Base-by-base conservation (phyloP, 768 basidiomycete species). In the Kwoniella dendrophila region DNA sequence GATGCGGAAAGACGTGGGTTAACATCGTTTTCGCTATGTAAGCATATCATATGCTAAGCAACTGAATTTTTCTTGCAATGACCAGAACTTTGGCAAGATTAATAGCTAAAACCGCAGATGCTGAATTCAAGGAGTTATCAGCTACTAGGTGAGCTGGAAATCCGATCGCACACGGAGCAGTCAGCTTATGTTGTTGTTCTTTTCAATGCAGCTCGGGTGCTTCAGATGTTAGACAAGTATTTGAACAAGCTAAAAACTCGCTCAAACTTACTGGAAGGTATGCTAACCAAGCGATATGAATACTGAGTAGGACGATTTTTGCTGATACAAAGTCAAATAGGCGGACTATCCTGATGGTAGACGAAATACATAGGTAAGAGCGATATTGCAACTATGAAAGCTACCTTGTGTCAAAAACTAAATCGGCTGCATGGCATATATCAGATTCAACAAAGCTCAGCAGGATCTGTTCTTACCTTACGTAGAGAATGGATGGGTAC, bases 321-420 rank as follows among this genome's bases (percentile, higher is more conserved):
- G 47, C 12, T 45, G 18, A 22, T 4, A 12, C 20, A 20, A 18
- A 38, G 10, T 70, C 40, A 34, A 56, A 16, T 62, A 90, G 88
- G 69, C 83, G 83, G 65, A 92, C 90, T 0, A 80, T 90, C 27
- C 71, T 92, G 14, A 92, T 92, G 77, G 77, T 92, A 57, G 91
- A 93, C 69, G 90, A 92, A 77, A 86, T 92, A 14, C 90, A 91
- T 78, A 85, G 89, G 0, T 90, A 89, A 72, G 88, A 85, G 18
- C 41, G 6, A 5, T 43, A n/a, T 11, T 43, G 41, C 41, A 43
- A 20, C 8, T 43, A 58, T 18, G 53, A 6, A 11, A 5, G 22
- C 34, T 36, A 2, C 34, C 6, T n/a, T 30, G 22, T 5, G 24
- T 29, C 32, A 24, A 14, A 11, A 16, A 26, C 26, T 58, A 45